Evolutionary conservation across 495 filamentous ascomycete genomes (phyloP), one percentile per base, ranked within the genome.

Genomic region (Xylaria curta): DNA sequence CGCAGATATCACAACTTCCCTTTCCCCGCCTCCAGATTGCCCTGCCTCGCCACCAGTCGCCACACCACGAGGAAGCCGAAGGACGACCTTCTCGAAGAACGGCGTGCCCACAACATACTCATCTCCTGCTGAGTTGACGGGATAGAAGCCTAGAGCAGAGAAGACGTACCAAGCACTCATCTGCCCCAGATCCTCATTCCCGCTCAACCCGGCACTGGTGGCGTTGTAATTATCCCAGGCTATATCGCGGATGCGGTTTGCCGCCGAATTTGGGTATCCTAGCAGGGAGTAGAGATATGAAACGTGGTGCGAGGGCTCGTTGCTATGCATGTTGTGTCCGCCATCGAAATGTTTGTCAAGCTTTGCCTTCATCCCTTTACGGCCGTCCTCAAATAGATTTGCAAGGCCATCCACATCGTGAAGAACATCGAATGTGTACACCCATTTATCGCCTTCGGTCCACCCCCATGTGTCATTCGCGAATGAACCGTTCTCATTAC

Each of bases 161-260:
- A 81, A 78, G 4, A 77, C 73, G 21, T 79, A 78, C 78, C 76
- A 81, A 5, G 76, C 78, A 42, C 79, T 79, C 79, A 81, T 81
- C 68, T 81, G 79, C 8, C 76, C 78, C 0, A 79, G 72, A 38
- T 78, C 74, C 56, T 81, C 79, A 47, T 77, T 78, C 2, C 79
- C 79, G 44, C 76, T 78, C 1, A 81, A 53, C 17, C 78, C 76
- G 1, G 78, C 70, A 51, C 77, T 79, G 3, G 76, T 77, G 19
- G 78, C 75, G 53, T 78, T 78, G 51, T 76, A 78, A 42, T 79
- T 72, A 19, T 74, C 73, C 76, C 72, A 80, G 44, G 76, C 76
- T 13, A 78, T 62, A 21, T 47, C 33, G 9, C 76, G 78, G 36
- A 79, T 53, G 31, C 71, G 69, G 5, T 78, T 66, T 21, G 78